These are phyloP conservation scores for Primulina huaijiensis DNA, from an alignment of 257 asterid species.

Conservation along the genomic window DNA sequence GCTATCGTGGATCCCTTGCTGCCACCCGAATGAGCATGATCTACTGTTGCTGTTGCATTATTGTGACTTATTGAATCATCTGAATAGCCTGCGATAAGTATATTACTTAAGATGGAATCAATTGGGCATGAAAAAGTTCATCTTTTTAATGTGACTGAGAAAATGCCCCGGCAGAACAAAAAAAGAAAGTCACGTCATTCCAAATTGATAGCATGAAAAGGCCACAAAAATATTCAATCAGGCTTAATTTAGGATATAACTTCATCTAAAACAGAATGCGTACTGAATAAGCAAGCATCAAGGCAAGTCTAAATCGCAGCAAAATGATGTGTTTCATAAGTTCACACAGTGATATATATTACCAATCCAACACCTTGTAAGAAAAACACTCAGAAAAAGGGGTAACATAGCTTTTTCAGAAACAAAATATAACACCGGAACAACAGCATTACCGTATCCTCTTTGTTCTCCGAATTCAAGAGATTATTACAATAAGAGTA, in stretches of 20 bases:
- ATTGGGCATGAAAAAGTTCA: slow-evolving; percentile 12
- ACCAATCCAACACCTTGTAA: too few relatives aligned
- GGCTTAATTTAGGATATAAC: not conserved
- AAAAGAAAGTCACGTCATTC: too few relatives aligned
- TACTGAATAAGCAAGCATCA: not conserved
- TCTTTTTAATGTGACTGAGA: not conserved
- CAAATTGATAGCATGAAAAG: too few relatives aligned
- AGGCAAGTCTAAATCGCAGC: not conserved
- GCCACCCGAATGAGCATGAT: slow-evolving; percentile 35
- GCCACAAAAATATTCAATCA: not conserved
- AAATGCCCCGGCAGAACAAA: too few relatives aligned
- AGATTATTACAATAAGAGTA: not conserved
- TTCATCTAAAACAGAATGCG: not conserved
- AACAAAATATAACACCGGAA: too few relatives aligned
- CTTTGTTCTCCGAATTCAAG: not conserved
- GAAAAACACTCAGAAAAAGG: too few relatives aligned
- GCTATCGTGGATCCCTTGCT: slow-evolving; percentile 46
- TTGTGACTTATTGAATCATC: slow-evolving; percentile 44
- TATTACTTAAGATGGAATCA: slow-evolving; percentile 17
- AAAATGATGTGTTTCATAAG: too few relatives aligned
- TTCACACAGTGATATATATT: too few relatives aligned
- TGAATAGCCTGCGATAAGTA: slow-evolving; percentile 48
- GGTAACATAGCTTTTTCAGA: too few relatives aligned
- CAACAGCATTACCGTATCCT: too few relatives aligned
- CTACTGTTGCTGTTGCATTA: slow-evolving; percentile 34